Percentiles rank a stretch among this genome's conserved stretches.
phyloP scores from a whole-genome alignment of 1,284 basidiomycete species.

The Cryptococcus floricola region DNA sequence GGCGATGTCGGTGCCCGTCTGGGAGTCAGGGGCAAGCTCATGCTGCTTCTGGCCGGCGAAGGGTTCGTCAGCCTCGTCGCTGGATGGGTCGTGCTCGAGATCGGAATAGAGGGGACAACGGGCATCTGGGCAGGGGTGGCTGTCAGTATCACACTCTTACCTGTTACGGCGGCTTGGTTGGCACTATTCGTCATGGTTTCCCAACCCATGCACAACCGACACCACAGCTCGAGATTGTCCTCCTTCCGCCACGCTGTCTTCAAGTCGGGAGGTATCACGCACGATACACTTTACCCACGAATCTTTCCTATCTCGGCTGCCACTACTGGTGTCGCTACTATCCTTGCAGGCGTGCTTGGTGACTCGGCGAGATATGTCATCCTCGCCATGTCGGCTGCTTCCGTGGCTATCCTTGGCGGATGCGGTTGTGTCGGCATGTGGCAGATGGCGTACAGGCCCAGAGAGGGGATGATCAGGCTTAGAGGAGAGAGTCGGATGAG shows the following conservation, averaged over 20 bases:
- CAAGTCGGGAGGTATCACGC: slow-evolving; percentile 24
- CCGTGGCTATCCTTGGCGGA: slow-evolving; percentile 2
- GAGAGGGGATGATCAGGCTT: slow-evolving; percentile 12
- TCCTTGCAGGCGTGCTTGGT: slow-evolving; percentile 9
- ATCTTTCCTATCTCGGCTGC: slow-evolving; percentile 22
- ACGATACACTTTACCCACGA: slow-evolving; percentile 23
- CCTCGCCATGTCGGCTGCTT: slow-evolving; percentile 10
- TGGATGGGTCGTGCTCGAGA: slow-evolving; percentile 11
- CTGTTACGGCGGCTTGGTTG: slow-evolving; percentile 9
- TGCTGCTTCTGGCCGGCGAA: slow-evolving; percentile 11
- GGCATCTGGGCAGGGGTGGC: slow-evolving; percentile 7
- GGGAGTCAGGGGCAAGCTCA: slow-evolving; percentile 17
- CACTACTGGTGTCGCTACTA: slow-evolving; percentile 3
- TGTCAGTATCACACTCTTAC: slow-evolving; percentile 7
- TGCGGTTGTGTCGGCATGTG: slow-evolving; percentile 7
- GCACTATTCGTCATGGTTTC: slow-evolving; percentile 8
- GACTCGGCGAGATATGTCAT: slow-evolving; percentile 3
- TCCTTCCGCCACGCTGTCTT: slow-evolving; percentile 1
- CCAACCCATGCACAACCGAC: slow-evolving; percentile 2
- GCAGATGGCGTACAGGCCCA: not conserved
- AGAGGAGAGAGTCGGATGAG: slow-evolving; percentile 10
- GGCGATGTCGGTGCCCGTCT: slow-evolving; percentile 5
- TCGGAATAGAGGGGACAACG: not conserved
- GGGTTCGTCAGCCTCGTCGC: slow-evolving; percentile 6
- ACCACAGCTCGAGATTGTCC: not conserved